Base-by-base conservation (phyloP, 805 yeast genomes). In the Kuraishia hungarica region DNA sequence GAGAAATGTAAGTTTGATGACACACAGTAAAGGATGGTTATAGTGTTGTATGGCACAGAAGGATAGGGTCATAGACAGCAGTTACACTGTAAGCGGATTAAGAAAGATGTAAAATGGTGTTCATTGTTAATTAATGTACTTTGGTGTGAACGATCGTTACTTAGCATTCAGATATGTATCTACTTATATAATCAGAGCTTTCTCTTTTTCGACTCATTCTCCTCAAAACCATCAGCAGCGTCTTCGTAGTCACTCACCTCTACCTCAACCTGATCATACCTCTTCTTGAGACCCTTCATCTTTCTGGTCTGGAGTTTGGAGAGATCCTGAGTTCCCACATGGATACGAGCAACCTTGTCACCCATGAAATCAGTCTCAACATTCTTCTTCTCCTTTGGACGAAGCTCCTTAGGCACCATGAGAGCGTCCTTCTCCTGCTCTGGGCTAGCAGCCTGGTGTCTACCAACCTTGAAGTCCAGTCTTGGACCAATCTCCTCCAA, bases 401-500 rank as follows among this genome's bases (percentile, higher is more conserved):
- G 89, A 63, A 91, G 76, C 75, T 89, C 93, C 71, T 78, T 89
- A 57, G 97, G 91, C 67, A 77, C 81, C 75, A 80, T 81, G 74
- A 78, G 65, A 15, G 99, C 98, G 67, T 91, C 97, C 73, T 86
- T 90, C 72, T 86, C 94, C 75, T 89, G 77, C 64, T 93, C 98
- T 48, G 96, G 86, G 54, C 87, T 80, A 54, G 97, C 88, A 19
- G 81, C 75, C 63, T 85, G 86, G 62, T 86, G 81, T 74, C 99
- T 83, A 52, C 99, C 99, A 56, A 94, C 79, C 62, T 86, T 84
- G 74, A 94, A 93, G 69, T 93, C 97, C 57, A 94, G 78, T 65
- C 99, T 81, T 58, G 99, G 99, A 0, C 99, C 99, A 59, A 89
- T 86, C 71, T 94, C 99, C 55, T 87, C 94, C 49, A 94, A 76